Evolutionary conservation across 257 asterid species (phyloP).

Genomic region (Salvia miltiorrhiza): DNA sequence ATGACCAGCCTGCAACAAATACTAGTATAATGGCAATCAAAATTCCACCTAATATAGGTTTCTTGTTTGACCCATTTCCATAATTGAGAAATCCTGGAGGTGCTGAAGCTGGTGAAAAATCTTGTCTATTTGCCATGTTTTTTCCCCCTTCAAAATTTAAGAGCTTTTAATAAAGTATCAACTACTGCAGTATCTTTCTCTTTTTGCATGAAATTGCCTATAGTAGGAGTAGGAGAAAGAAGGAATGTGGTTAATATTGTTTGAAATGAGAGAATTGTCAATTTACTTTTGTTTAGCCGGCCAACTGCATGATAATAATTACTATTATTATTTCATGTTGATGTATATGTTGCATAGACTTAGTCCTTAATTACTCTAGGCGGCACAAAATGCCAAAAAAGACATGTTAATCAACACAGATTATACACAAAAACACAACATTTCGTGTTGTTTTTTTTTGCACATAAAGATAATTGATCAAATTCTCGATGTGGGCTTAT

Average conservation of each 20-base stretch:
- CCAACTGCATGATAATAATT: constrained; percentile 1
- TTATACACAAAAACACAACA: background rate
- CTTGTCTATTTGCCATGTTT: constrained; percentile 4
- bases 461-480: background rate
- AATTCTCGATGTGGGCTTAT: no score
- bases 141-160: background rate
- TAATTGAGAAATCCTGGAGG: constrained; percentile 7
- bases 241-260: background rate
- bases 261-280: background rate
- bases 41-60: constrained; percentile 35
- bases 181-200: background rate
- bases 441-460: background rate
- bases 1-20: constrained; percentile 36
- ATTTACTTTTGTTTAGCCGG: constrained; percentile 27
- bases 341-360: constrained; percentile 12
- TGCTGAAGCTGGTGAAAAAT: constrained; percentile 27
- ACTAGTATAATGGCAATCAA: constrained; percentile 27
- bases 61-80: constrained; percentile 19
- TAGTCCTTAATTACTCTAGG: constrained; percentile 18
- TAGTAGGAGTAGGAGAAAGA: background rate
- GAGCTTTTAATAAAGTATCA: background rate
- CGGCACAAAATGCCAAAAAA: constrained; percentile 31
- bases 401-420: background rate
- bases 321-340: background rate
- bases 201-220: background rate